Evolutionary conservation across 2,329 filamentous ascomycete species (phyloP), one percentile per base, ranked within the genome.

Genomic region (Rutstroemia sp.): DNA sequence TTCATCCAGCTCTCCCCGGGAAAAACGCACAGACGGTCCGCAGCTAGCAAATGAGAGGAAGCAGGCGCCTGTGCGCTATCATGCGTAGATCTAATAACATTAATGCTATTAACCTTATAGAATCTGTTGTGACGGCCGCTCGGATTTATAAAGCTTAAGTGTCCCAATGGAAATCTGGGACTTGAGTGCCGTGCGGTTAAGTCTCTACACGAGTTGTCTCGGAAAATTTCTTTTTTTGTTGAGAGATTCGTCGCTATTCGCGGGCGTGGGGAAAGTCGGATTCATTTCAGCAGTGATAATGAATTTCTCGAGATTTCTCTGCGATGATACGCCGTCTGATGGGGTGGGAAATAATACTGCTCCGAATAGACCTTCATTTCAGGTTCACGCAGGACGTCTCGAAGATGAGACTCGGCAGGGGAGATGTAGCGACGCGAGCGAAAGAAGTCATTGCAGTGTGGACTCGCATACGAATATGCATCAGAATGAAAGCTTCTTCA

Each of bases 41-140:
- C 23, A 42, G n/a, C 17, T 7, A 34, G 45, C 45, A 49, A 49
- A 49, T 49, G 30, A 12, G 37, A 48, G 25, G 9, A 8, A 16
- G 8, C 21, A 44, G 8, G n/a, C 23, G 25, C 44, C 17, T 49
- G 34, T 41, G 52, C 52, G 48, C 17, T 54, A 14, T 54, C 45
- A 54, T 54, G 52, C 52, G 37, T 27, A 25, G 30, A 54, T 39
- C 16, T 42, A 14, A 50, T 50, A 55, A 55, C 9, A 44, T 37
- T 10, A n/a, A n/a, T 55, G 27, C 53, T 16, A 44, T 37, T 19
- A 19, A 19, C 19, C 19, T 19, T 34, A 42, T 37, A 44, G 12
- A 25, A 19, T 2, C 16, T 23, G 17, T 37, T 37, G 19, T 38
- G 27, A 50, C 12, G 16, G 23, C 47, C 38, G 38, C n/a, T 14